Conservation (phyloP, 306 rosid genomes). For the cucumber (Cucumis sativus) region Cucumber_9930_V3 NC_026659.2:14373001-14373500, state of each 20-base stretch:
- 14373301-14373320: background rate
- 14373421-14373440: background rate
- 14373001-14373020: conserved; percentile 18
- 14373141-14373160: background rate
- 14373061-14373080: background rate
- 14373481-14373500: background rate
- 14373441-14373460: background rate
- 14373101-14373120: background rate
- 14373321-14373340: background rate
- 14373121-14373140: background rate
- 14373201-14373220: background rate
- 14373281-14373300: background rate
- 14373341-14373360: background rate
- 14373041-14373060: conserved; percentile 14
- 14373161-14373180: background rate
- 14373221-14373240: background rate
- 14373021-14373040: conserved; percentile 60
- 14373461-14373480: background rate
- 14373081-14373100: background rate
- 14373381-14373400: background rate
- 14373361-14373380: background rate
- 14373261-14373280: background rate
- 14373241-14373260: background rate
- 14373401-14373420: background rate
- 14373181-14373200: background rate